A percentile compares a stretch with the other conserved stretches of the same genome.
phyloP scores from a whole-genome alignment of 305 asterid genomes.

The Caryopteris hybrid region DNA sequence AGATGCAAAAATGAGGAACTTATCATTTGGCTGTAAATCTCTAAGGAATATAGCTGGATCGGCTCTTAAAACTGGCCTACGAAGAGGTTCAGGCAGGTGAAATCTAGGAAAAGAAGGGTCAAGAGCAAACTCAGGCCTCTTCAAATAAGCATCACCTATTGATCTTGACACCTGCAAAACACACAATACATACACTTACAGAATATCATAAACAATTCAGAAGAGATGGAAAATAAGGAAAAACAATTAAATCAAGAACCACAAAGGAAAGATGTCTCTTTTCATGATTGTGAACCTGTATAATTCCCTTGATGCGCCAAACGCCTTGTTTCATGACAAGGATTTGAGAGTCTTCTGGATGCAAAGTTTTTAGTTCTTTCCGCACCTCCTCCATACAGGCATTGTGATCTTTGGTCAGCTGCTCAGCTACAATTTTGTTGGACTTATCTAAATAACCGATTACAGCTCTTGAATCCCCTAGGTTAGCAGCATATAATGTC shows the following conservation, averaged over 20 bases:
- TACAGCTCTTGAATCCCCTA: constrained; percentile 78
- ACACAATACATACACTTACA: background rate
- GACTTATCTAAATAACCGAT: constrained; percentile 41
- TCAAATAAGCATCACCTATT: constrained; percentile 83
- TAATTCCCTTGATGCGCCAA: constrained; percentile 84
- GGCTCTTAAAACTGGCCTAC: constrained; percentile 55
- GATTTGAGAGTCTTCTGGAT: constrained; percentile 68
- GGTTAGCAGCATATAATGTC: constrained; percentile 33
- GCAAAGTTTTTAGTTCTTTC: constrained; percentile 48
- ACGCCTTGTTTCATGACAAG: constrained; percentile 50
- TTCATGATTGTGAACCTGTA: too few relatives aligned
- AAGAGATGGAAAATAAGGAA: background rate
- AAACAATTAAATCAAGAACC: background rate
- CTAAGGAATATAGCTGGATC: constrained; percentile 54
- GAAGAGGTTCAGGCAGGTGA: constrained; percentile 61
- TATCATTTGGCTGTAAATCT: constrained; percentile 43
- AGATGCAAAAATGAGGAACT: constrained; percentile 73
- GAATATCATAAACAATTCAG: background rate
- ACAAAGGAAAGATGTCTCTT: background rate
- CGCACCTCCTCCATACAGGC: constrained; percentile 62
- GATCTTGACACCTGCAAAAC: constrained; percentile 69
- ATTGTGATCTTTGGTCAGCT: constrained; percentile 70
- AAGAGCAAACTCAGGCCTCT: constrained; percentile 60
- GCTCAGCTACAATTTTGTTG: constrained; percentile 59
- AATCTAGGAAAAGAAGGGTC: constrained; percentile 52